Percentiles rank a stretch among this genome's conserved stretches.
Conservation (phyloP, 495 filamentous ascomycete species). For the Entonaema liquescens region DNA sequence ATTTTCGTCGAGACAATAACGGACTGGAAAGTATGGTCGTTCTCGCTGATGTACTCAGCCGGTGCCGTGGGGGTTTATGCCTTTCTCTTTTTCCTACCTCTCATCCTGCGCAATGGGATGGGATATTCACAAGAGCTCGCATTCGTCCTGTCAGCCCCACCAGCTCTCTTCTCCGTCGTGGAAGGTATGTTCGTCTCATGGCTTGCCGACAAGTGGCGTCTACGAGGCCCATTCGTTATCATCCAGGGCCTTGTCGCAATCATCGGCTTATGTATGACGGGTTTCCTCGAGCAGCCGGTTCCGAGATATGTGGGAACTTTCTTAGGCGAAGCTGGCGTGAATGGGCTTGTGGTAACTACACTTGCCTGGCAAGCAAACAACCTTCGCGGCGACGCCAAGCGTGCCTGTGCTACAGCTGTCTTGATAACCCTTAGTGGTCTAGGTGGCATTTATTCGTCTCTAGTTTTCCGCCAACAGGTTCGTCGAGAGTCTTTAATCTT, state of each 20-base stretch:
- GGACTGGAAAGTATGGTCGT: constrained; percentile 54
- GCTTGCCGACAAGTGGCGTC: constrained; percentile 62
- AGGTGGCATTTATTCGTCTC: constrained; percentile 65
- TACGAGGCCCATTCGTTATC: constrained; percentile 64
- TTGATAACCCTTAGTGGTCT: constrained; percentile 55
- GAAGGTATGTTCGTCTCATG: constrained; percentile 54
- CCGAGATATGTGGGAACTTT: constrained; percentile 68
- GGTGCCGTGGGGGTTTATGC: constrained; percentile 59
- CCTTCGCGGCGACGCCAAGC: constrained; percentile 69
- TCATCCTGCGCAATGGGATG: constrained; percentile 59
- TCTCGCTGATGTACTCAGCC: constrained; percentile 58
- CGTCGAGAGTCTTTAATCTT: background rate
- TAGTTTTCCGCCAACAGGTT: constrained; percentile 63
- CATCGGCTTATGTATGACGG: constrained; percentile 63
- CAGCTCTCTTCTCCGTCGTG: constrained; percentile 74
- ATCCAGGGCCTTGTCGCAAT: constrained; percentile 59
- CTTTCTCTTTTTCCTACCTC: constrained; percentile 61
- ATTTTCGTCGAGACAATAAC: constrained; percentile 43
- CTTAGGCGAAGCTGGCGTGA: constrained; percentile 61
- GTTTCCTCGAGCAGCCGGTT: constrained; percentile 57
- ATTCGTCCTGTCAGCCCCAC: constrained; percentile 69
- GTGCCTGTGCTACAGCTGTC: constrained; percentile 47
- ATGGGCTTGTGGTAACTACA: constrained; percentile 62
- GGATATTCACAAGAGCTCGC: constrained; percentile 54
- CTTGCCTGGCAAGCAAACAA: constrained; percentile 73